A percentile compares a stretch with the other conserved stretches of the same genome.
Conservation (phyloP, 768 basidiomycete species). For the Fistulinella prunicolor region DNA sequence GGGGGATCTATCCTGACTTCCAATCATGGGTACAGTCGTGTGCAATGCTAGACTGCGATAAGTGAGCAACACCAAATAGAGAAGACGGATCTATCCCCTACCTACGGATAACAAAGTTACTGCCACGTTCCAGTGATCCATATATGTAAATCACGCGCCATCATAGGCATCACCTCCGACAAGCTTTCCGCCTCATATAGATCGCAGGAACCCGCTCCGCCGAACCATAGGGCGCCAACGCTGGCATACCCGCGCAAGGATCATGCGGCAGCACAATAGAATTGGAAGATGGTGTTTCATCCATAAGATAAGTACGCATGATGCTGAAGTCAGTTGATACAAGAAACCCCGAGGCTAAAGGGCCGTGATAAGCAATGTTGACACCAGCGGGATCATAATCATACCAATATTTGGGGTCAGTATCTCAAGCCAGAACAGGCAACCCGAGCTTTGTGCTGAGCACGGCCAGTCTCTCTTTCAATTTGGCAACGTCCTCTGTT, state of each 20-base stretch:
- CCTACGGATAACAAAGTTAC: neutral
- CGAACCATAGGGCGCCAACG: neutral
- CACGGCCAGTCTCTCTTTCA: slow-evolving; percentile 37
- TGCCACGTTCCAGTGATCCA: neutral
- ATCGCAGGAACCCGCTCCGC: neutral
- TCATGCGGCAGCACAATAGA: slow-evolving; percentile 2
- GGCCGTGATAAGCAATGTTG: neutral
- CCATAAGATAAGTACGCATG: neutral
- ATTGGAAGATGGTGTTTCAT: neutral
- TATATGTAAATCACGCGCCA: neutral
- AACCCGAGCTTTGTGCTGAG: slow-evolving; percentile 36
- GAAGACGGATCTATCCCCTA: neutral
- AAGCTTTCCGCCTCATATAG: neutral
- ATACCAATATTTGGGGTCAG: neutral
- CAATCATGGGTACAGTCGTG: neutral
- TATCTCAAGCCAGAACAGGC: slow-evolving; percentile 9
- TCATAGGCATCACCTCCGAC: neutral
- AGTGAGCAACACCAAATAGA: neutral
- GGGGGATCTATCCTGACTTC: neutral
- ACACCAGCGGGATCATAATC: neutral
- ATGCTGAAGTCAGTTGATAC: neutral
- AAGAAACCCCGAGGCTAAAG: neutral
- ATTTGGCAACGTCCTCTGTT: slow-evolving; percentile 37
- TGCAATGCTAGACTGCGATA: neutral
- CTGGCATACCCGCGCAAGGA: neutral